These are phyloP conservation scores for Carex scoparia DNA, from an alignment of 176 grass and related monocot genomes.

Conservation along the genomic window DNA sequence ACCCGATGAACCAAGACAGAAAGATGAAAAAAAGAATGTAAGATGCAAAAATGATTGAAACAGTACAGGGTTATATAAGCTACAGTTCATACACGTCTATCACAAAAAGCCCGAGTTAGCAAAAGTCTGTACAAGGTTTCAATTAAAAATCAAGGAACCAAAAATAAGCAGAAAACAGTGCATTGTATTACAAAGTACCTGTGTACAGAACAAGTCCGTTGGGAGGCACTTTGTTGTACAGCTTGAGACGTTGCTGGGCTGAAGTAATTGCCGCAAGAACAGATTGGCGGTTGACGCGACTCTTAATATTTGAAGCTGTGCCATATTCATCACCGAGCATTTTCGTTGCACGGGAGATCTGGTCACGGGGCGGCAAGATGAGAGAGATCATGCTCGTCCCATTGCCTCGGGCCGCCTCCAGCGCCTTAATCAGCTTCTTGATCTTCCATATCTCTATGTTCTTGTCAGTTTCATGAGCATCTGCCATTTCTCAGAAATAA, in stretches of 20 bases:
- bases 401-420: conserved; percentile 37
- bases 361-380: conserved; percentile 36
- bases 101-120: neutral
- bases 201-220: conserved; percentile 46
- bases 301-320: conserved; percentile 47
- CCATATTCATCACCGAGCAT: conserved; percentile 48
- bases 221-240: conserved; percentile 44
- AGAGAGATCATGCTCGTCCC: conserved; percentile 42
- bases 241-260: conserved; percentile 41
- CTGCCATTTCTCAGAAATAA: conserved; percentile 28
- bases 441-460: conserved; percentile 51
- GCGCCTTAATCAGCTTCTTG: conserved; percentile 42
- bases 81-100: neutral
- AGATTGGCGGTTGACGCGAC: conserved; percentile 44
- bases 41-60: neutral
- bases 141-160: neutral
- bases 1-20: neutral
- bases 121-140: neutral
- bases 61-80: neutral
- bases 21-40: neutral
- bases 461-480: conserved; percentile 41
- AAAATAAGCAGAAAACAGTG: neutral
- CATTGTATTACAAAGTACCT: conserved; percentile 13
- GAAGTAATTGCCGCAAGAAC: conserved; percentile 42
- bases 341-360: conserved; percentile 36